Evolutionary conservation across 352 stramenopile species (phyloP), one percentile per base, ranked within the genome.

Genomic region (Blastocystis sp.): DNA sequence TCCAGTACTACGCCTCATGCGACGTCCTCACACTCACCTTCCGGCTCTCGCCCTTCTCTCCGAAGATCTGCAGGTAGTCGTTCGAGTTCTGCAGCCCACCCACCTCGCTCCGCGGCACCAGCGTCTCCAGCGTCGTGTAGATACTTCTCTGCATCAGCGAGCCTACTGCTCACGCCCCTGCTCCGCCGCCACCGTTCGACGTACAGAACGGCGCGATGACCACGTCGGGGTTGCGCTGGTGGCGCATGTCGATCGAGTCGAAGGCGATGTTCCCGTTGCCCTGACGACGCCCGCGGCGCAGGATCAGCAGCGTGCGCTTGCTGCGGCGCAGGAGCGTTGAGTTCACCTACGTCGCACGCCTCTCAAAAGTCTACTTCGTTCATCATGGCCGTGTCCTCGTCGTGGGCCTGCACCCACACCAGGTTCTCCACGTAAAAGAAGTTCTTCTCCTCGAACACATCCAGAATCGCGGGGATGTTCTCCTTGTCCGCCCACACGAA

Each of bases 401-500:
- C 74, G 45, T 84, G 74, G 10, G 17, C 67, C 23, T 69, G 74
- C 7, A 88, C 67, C 78, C 78, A 88, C 17, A 79, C 67, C 38
- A 88, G 64, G 66, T 88, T 88, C 78, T 88, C 78, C 64, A 88
- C 78, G 43, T 88, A 88, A 21, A 65, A 88, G 38, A 88, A 88
- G 38, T 65, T 65, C 38, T 88, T 88, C 9, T 53, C 19, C 38
- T 88, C 78, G 56, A 88, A 79, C 2, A 78, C 59, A 0, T 65
- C 41, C 14, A 88, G 40, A 34, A 88, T 78, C 34, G n/a, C 2
- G 10, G 64, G 78, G 62, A 88, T 88, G 53, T 78, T 79, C 67
- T 88, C 67, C 60, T 77, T 88, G 67, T 88, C 78, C n/a, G 67
- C 78, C 78, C 78, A 88, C 14, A 88, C 48, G 60, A 88, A 88